These are phyloP conservation scores for Phlyctochytrium arcticum DNA, from an alignment of 192 early-diverging fungal genomes.

Conservation along the genomic window DNA sequence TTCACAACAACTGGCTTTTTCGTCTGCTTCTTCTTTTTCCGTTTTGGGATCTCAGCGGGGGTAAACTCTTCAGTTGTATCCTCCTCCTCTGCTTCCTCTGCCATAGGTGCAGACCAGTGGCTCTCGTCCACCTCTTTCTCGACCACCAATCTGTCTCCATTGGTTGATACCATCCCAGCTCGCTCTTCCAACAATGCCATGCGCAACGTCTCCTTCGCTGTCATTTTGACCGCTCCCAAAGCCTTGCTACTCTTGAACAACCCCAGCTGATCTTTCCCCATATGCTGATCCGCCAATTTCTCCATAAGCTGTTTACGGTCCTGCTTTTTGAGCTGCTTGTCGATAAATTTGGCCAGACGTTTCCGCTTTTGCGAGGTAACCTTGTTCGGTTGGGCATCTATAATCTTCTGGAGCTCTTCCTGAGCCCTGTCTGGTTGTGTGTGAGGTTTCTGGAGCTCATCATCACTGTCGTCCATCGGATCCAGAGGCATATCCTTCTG, in stretches of 20 bases:
- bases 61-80: background rate
- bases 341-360: slow-evolving; percentile 54
- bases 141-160: too few species aligned
- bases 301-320: slow-evolving; percentile 43
- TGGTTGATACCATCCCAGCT: too few species aligned
- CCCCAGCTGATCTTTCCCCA: slow-evolving; percentile 33
- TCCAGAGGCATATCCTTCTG: background rate
- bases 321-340: slow-evolving; percentile 58
- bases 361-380: slow-evolving; percentile 52
- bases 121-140: slow-evolving; percentile 30
- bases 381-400: slow-evolving; percentile 36
- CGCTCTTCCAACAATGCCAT: slow-evolving; percentile 44
- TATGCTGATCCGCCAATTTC: slow-evolving; percentile 40
- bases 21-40: slow-evolving; percentile 38
- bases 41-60: slow-evolving; percentile 16
- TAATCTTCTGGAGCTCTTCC: too few species aligned
- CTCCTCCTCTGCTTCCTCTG: background rate
- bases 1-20: slow-evolving; percentile 28
- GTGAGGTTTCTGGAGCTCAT: too few species aligned
- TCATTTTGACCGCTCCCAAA: slow-evolving; percentile 41
- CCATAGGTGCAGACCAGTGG: slow-evolving; percentile 13
- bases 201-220: slow-evolving; percentile 39
- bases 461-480: too few species aligned
- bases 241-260: slow-evolving; percentile 40
- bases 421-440: too few species aligned